These are phyloP conservation scores for Plasmodium gonderi DNA, from an alignment of 169 alveolate genomes.

Conservation along the genomic window DNA sequence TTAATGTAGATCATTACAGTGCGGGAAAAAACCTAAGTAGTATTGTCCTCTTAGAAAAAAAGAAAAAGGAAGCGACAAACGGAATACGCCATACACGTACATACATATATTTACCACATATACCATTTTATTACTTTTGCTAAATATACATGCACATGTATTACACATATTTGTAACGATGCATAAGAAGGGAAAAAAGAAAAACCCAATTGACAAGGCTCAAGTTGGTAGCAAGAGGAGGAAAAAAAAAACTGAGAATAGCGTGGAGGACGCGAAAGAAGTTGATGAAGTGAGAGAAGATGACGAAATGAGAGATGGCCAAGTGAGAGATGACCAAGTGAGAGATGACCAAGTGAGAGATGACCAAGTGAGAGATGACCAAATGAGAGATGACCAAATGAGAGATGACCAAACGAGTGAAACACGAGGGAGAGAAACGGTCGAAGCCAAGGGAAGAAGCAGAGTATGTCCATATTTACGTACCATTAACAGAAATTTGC, in stretches of 20 bases:
- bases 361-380: no score
- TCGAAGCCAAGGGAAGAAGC: background rate
- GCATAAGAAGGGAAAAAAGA: background rate
- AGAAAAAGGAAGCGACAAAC: no score
- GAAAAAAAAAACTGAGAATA: background rate
- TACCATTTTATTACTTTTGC: no score
- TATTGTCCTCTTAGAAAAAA: no score
- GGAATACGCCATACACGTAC: no score
- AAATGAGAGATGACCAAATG: background rate
- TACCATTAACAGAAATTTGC: conserved; percentile 94
- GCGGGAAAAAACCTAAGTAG: no score
- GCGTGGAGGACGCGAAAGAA: background rate
- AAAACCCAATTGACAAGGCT: background rate
- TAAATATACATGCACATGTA: background rate
- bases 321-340: background rate
- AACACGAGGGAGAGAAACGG: background rate
- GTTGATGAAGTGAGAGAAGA: background rate
- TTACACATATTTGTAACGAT: background rate
- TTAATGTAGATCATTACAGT: background rate
- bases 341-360: background rate
- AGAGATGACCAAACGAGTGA: background rate
- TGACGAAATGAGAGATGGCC: background rate
- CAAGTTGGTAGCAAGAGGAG: background rate
- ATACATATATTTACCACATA: no score
- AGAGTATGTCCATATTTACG: conserved; percentile 95